Evolutionary conservation across 208 protist genomes (phyloP), one percentile per base, ranked within the genome.

Genomic region (Crithidia mellificae): DNA sequence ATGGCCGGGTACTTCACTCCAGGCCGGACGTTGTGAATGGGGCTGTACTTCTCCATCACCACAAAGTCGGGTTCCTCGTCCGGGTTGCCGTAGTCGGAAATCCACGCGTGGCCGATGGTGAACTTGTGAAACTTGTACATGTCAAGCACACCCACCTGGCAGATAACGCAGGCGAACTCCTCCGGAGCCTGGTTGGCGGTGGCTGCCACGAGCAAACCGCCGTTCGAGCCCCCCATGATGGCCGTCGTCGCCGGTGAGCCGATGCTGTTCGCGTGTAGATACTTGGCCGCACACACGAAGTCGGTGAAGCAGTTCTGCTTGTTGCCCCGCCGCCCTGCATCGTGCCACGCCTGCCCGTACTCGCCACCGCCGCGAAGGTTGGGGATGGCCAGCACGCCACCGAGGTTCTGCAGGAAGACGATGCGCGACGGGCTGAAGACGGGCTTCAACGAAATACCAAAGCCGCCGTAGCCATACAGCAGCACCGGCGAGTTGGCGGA

Each of bases 91-190:
- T 96, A 98, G 72, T 98, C 95, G 12, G 88, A 93, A 63, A 76
- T 97, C 93, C 95, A 98, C 11, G 86, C 87, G 41, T 92, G 85
- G 34, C 97, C 97, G 74, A 98, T 97, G 53, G 95, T 96, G 66
- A 98, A 98, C 75, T 97, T 96, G 82, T 98, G 93, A 74, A 97
- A 98, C 74, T 96, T 94, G 73, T 86, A 93, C 90, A 98, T 94
- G 76, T 99, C 96, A 58, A 98, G 68, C 29, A 98, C 93, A 20
- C 90, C 91, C 25, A 97, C 96, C 50, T 92, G 81, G 67, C 88
- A 91, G 46, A 98, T 78, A 15, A 87, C 93, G 53, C 81, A 87
- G 34, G 86, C 56, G 30, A 97, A 89, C 22, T 88, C 63, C 27
- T 94, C 87, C 22, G 97, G 96, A 5, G 85, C 85, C 77, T 97